These are phyloP conservation scores for Pulveroboletus frians DNA, from an alignment of 768 basidiomycete genomes.

Conservation along the genomic window DNA sequence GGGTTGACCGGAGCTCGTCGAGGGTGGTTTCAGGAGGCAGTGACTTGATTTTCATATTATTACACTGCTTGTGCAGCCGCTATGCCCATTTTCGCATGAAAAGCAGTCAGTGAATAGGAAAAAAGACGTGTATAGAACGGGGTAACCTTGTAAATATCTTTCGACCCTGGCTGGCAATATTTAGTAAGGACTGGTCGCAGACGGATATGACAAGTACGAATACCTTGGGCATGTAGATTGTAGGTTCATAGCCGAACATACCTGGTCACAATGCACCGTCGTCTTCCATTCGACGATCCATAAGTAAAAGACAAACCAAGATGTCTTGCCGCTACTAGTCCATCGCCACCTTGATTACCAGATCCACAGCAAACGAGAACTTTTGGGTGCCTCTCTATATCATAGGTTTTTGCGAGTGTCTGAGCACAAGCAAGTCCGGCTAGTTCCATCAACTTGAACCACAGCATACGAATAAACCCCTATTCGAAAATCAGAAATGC, in stretches of 20 bases:
- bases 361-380: conserved; percentile 97
- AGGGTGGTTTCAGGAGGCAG: conserved; percentile 47
- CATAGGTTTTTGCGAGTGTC: conserved; percentile 73
- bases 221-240: conserved; percentile 93
- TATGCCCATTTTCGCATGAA: conserved; percentile 22
- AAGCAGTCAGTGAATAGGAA: neutral
- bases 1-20: conserved; percentile 43
- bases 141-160: conserved; percentile 83
- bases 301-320: conserved; percentile 50
- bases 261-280: conserved; percentile 38
- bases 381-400: conserved; percentile 57
- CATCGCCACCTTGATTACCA: conserved; percentile 97
- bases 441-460: conserved; percentile 82
- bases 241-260: conserved; percentile 88
- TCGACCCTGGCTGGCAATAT: conserved; percentile 69
- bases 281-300: neutral
- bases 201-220: neutral
- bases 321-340: conserved; percentile 93
- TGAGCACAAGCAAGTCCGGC: conserved; percentile 94
- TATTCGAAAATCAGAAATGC: neutral
- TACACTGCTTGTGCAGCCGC: conserved; percentile 82
- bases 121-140: neutral
- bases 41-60: conserved; percentile 80
- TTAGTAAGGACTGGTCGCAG: neutral
- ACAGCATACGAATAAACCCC: neutral